phyloP scores from a whole-genome alignment of 345 rosid species.

The Corchorus capsularis region DNA sequence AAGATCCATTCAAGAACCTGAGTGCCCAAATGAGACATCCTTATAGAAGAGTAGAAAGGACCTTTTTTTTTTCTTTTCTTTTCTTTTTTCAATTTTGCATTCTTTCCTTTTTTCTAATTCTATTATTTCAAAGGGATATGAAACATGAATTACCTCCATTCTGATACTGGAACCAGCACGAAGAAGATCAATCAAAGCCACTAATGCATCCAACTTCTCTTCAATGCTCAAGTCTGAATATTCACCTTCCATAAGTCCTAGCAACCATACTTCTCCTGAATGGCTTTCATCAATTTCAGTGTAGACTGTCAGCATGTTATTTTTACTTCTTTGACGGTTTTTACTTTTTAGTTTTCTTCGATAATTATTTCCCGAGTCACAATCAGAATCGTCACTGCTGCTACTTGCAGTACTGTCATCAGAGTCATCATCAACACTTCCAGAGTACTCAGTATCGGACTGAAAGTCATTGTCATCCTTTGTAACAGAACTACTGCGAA shows the following conservation, averaged over 20 bases:
- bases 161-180: slow-evolving; percentile 75
- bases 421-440: slow-evolving; percentile 82
- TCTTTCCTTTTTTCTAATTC: background rate
- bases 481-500: slow-evolving; percentile 55
- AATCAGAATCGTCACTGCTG: slow-evolving; percentile 61
- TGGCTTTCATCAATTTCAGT: slow-evolving; percentile 96
- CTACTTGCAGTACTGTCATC: slow-evolving; percentile 44
- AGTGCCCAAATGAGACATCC: background rate
- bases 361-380: slow-evolving; percentile 44
- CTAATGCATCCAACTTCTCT: slow-evolving; percentile 82
- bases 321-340: slow-evolving; percentile 41
- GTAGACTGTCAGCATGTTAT: slow-evolving; percentile 38
- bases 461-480: slow-evolving; percentile 50
- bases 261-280: slow-evolving; percentile 89
- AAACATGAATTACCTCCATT: slow-evolving; percentile 64
- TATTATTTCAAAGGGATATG: background rate
- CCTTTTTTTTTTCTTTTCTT: background rate
- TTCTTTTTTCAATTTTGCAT: too few species aligned
- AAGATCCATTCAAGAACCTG: background rate
- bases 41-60: background rate
- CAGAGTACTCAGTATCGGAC: slow-evolving; percentile 76
- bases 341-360: slow-evolving; percentile 37
- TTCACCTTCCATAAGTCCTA: slow-evolving; percentile 95
- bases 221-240: slow-evolving; percentile 84
- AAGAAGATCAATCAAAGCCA: slow-evolving; percentile 79